Base-by-base conservation (phyloP, 2,329 filamentous ascomycete species). In the Aspergillus ochraceus region DNA sequence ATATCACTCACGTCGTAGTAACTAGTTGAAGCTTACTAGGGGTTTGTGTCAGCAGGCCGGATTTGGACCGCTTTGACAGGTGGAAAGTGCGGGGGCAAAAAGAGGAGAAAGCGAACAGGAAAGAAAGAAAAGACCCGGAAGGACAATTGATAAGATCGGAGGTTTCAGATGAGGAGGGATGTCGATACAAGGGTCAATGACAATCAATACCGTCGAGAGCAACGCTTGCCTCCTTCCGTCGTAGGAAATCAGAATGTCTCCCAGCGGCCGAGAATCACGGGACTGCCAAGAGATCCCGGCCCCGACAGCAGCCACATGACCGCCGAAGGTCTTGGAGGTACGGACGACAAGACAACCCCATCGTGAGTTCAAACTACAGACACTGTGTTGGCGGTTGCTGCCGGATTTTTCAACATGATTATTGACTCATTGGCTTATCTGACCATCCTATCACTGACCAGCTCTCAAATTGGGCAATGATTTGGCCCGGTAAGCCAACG, bases 1-100 rank as follows among this genome's bases (percentile, higher is more conserved):
- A 47, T 47, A 47, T 47, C 45, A 47, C 45, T 47, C 6, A 47
- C 45, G 10, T 22, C 45, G 45, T 17, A n/a, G 36, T 47, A 11
- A 24, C 45, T 47, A 47, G 45, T 46, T 24, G 57, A 60, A 56
- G 55, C 58, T 53, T 57, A 53, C 52, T 54, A 54, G 20, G 39
- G 52, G 19, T 12, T 19, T 47, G 36, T 22, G 45, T 47, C 45
- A 47, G 45, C 45, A 47, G 45, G 45, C 19, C 45, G 22, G 22
- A 11, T 47, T 47, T 47, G 45, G 45, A 24, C 36, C 45, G 22
- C 47, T 47, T 61, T 49, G 55, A 58, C 36, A 56, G 42, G 42
- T 26, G 51, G 14, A 22, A 30, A 50, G 39, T 55, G 50, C 12
- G 51, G 56, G 56, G 53, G 19, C 39, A 17, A 46, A 46, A 30